Base-by-base conservation (phyloP, 208 protist genomes). In the Porcisia hertigi region DNA sequence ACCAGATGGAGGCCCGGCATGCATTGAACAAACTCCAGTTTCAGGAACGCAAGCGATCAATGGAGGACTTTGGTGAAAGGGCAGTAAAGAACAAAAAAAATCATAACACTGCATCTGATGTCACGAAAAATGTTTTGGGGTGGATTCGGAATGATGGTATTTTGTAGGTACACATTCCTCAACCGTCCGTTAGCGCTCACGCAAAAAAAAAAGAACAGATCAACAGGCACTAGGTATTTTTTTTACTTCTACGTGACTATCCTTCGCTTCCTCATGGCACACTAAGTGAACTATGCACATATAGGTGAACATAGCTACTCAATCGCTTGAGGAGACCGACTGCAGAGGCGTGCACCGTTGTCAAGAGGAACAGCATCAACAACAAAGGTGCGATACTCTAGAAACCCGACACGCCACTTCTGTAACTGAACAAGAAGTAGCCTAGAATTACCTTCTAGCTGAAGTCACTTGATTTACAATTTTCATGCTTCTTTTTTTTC, bases 41-140 rank as follows among this genome's bases (percentile, higher is more conserved):
- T 80, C 85, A 92, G 70, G 81, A 94, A 63, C 85, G 93, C 5
- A 88, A 86, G 76, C 84, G 81, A 55, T 79, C 82, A 0, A 93
- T 95, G 73, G 89, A 97, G 78, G 59, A 81, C 16, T 84, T 96
- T 53, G 93, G 93, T 70, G 64, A 82, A 58, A 76, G 82, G 52
- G 87, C 93, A 25, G 85, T 82, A 3, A 72, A 73, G 45, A 84
- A 92, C 67, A 82, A 79, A 55, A 88, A 89, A 69, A 88, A 95
- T 67, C 93, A 97, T 63, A 76, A 73, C 62, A 86, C 84, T 59
- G 90, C 86, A 16, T 89, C 93, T 58, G 87, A 76, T 47, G 89
- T 97, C 8, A 92, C 93, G 23, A 94, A 93, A 71, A 91, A 93
- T 79, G 88, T 95, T 64, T 79, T 97, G 57, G 91, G 91, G 8